Conservation (phyloP, 164 flowering plant genomes). For the Sextonia rubra region DNA sequence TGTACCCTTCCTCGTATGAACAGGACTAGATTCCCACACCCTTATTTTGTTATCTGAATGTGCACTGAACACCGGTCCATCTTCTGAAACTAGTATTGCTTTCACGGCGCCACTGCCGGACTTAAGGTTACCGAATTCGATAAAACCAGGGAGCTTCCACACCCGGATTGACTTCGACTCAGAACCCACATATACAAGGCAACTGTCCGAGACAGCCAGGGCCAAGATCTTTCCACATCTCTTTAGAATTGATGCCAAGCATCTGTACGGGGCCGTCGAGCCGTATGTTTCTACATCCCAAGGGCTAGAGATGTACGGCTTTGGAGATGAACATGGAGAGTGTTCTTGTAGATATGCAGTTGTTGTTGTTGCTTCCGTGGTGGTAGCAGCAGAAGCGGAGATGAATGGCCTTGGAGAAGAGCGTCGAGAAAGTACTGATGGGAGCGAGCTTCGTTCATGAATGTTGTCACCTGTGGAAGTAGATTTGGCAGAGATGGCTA, state of each 20-base stretch:
- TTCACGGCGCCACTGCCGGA: not conserved
- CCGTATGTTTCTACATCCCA: conserved; percentile 1
- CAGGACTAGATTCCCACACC: not conserved
- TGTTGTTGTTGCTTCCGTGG: not conserved
- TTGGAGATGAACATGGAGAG: conserved; percentile 1
- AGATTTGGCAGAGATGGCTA: not conserved
- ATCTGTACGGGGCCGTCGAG: not conserved
- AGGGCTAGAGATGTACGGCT: not conserved
- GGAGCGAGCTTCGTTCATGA: not conserved
- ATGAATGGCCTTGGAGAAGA: conserved; percentile 2
- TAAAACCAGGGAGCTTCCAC: conserved; percentile 7
- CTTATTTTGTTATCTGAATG: conserved; percentile 7
- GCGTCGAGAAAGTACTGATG: not conserved
- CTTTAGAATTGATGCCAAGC: not conserved
- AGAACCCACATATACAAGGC: not conserved
- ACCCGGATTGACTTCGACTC: conserved; percentile 2
- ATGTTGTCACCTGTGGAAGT: not conserved
- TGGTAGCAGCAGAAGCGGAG: not conserved
- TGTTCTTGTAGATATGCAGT: not conserved
- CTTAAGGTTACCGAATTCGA: not conserved
- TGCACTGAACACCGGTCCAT: not conserved
- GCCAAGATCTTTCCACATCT: conserved; percentile 2
- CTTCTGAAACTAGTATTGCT: conserved; percentile 2
- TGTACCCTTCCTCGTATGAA: conserved; percentile 1
- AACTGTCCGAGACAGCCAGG: not conserved